phyloP scores from a whole-genome alignment of 2,329 filamentous ascomycete genomes.

The Fusarium sp. region DNA sequence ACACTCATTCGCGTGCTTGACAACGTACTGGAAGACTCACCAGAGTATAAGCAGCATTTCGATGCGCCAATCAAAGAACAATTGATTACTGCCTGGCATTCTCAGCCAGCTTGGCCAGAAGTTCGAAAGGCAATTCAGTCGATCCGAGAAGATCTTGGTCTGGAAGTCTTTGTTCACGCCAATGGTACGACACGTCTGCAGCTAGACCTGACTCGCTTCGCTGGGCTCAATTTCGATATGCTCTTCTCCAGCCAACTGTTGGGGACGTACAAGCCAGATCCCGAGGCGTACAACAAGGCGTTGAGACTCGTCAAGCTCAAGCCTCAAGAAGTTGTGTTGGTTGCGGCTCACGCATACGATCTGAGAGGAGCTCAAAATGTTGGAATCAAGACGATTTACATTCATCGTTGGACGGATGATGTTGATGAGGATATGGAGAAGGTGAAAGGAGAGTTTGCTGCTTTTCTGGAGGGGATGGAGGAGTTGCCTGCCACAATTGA shows the following conservation, averaged over 20 bases:
- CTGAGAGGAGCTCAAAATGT: conserved; percentile 56
- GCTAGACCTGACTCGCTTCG: conserved; percentile 59
- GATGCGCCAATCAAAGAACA: conserved; percentile 30
- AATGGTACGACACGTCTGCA: conserved; percentile 66
- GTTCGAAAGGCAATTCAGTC: conserved; percentile 53
- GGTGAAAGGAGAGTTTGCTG: conserved; percentile 22
- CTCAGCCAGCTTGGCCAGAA: conserved; percentile 62
- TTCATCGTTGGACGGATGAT: conserved; percentile 65
- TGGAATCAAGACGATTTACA: conserved; percentile 63
- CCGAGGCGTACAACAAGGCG: conserved; percentile 56
- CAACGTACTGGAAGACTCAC: conserved; percentile 39
- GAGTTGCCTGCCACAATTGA: conserved; percentile 15
- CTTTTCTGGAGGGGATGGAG: conserved; percentile 31
- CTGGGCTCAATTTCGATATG: conserved; percentile 60
- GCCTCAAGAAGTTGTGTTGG: conserved; percentile 60
- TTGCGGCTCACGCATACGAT: conserved; percentile 66
- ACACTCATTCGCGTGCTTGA: conserved; percentile 57
- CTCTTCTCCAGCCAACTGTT: conserved; percentile 63
- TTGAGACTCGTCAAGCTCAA: conserved; percentile 55
- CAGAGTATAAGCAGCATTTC: conserved; percentile 10
- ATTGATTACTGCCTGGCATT: conserved; percentile 57
- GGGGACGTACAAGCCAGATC: conserved; percentile 59
- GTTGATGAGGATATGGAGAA: conserved; percentile 49
- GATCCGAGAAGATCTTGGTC: conserved; percentile 48
- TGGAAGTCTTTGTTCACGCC: conserved; percentile 61